Evolutionary conservation across 352 stramenopile genomes (phyloP), one percentile per base, ranked within the genome.

Genomic region (Pythium phragmitis): DNA sequence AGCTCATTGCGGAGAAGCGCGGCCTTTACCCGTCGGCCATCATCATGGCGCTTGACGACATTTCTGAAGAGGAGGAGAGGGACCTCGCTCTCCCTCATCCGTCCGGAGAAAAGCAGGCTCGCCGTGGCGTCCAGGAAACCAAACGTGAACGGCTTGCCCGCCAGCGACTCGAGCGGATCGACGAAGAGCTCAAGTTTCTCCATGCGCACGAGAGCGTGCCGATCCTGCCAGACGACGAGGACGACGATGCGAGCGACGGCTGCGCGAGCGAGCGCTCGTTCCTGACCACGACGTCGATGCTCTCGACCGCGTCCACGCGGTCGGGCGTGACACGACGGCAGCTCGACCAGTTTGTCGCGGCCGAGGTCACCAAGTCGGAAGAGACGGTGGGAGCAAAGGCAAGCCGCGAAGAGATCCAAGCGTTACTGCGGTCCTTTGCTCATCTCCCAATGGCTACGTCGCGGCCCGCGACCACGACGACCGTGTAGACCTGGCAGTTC

Each of bases 141-240:
- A 85, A 80, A 28, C 50, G 53, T 53, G 77, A 88, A 33, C 71
- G 77, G 4, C 30, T 77, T 2, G 69, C 71, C 42, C 73, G 60
- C n/a, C 74, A 81, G 42, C 75, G 76, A 5, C 74, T 90, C 14
- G 68, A 70, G 53, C 71, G 69, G 3, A 82, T 88, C 21, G 72
- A 90, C 16, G 76, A 83, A 30, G 81, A 88, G 58, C 76, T 90
- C 6, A 60, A 62, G 30, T 85, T 88, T 45, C 57, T 90, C 1
- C 65, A 79, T 19, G 68, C 78, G 50, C 74, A 73, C n/a, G 76
- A 74, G 33, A 63, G 42, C 3, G 68, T 88, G 3, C 17, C 77
- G 30, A 88, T 90, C 26, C 53, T 85, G 11, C 59, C 69, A 9
- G 79, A 84, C 36, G 70, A 85, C 9, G 55, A 75, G 16, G 63